phyloP scores from a whole-genome alignment of 257 asterid species.

The Nyctanthes arbortristis region DNA sequence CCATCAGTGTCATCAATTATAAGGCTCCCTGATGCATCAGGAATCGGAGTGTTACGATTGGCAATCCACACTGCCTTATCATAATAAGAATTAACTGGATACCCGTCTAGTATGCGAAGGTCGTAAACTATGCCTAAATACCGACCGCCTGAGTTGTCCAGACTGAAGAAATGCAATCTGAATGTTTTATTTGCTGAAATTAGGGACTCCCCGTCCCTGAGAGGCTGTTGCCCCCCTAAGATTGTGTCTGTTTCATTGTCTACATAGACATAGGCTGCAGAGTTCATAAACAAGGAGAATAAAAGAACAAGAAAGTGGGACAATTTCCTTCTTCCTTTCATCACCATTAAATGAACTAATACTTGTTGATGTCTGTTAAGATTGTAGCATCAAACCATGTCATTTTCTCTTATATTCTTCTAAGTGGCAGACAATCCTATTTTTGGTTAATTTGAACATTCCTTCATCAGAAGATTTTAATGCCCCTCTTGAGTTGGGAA shows the following conservation, averaged over 20 bases:
- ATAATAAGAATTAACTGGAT: not conserved
- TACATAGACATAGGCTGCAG: no score
- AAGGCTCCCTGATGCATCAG: conserved; percentile 18
- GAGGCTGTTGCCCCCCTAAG: not conserved
- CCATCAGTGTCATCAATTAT: conserved; percentile 23
- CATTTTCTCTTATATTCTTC: no score
- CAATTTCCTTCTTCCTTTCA: no score
- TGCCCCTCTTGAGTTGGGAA: no score
- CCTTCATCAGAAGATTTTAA: no score
- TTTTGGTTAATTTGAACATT: no score
- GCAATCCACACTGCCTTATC: conserved; percentile 31
- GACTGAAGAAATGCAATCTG: conserved; percentile 31
- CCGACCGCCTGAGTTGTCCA: conserved; percentile 9
- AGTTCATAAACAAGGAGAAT: not conserved
- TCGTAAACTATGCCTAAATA: conserved; percentile 33
- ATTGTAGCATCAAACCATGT: no score
- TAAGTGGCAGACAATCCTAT: no score
- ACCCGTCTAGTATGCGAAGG: no score
- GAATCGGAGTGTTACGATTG: conserved; percentile 25
- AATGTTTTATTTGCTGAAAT: conserved; percentile 18
- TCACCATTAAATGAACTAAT: no score
- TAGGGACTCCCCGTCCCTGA: conserved; percentile 20
- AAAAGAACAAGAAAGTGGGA: no score
- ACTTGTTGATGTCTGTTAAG: no score
- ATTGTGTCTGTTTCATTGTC: conserved; percentile 6